phyloP scores from a whole-genome alignment of 2,329 filamentous ascomycete genomes.

The Ceratocystis smalleyi region DNA sequence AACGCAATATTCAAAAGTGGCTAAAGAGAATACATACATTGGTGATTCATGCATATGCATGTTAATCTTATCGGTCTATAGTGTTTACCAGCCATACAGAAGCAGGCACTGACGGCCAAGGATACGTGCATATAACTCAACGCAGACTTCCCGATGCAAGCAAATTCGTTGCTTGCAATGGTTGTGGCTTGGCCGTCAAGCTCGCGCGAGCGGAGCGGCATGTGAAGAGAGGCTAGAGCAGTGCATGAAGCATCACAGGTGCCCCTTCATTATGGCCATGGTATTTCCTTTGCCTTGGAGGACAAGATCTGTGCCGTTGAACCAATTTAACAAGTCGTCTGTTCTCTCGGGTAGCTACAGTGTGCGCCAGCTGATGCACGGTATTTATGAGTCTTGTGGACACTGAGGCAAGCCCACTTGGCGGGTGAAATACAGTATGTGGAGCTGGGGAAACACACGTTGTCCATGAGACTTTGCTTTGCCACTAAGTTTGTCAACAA shows the following conservation, averaged over 20 bases:
- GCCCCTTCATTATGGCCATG: background rate
- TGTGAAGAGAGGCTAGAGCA: background rate
- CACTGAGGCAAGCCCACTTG: too few relatives aligned
- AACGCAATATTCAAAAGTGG: background rate
- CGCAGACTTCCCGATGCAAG: background rate
- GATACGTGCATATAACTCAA: background rate
- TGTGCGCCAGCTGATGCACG: background rate
- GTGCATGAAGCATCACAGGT: background rate
- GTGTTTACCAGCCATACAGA: background rate
- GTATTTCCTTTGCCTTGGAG: background rate
- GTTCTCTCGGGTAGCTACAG: background rate
- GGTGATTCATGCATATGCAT: background rate
- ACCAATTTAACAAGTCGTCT: background rate
- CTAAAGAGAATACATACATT: background rate
- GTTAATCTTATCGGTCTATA: background rate
- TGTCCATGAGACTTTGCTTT: background rate
- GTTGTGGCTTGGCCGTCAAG: background rate
- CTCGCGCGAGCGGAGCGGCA: background rate
- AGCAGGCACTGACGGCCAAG: background rate
- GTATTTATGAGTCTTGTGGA: background rate
- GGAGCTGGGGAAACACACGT: background rate
- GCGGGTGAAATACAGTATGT: background rate
- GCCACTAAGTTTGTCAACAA: constrained; percentile 1
- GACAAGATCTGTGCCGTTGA: background rate
- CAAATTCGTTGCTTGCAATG: background rate